Evolutionary conservation across 768 basidiomycete species (phyloP).

Genomic region (Russula abietina): DNA sequence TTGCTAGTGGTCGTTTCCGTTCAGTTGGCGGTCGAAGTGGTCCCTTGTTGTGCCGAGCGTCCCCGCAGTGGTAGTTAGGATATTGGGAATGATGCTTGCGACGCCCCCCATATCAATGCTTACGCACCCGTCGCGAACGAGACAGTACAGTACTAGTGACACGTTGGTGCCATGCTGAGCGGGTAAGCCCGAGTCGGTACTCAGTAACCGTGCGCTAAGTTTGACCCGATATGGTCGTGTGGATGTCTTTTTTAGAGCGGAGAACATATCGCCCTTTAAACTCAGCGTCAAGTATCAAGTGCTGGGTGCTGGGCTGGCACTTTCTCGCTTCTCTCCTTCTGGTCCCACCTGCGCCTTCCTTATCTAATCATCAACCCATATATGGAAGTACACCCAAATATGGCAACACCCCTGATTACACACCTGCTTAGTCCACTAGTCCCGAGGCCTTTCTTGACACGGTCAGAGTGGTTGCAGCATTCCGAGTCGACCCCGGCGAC

Average conservation of each 20-base stretch:
- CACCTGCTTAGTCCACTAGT: too few species aligned
- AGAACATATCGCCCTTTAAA: slow-evolving; percentile 1
- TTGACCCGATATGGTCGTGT: not conserved
- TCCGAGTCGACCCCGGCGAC: slow-evolving; percentile 17
- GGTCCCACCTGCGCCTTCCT: too few species aligned
- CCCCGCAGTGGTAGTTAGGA: not conserved
- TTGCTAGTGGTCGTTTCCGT: slow-evolving; percentile 7
- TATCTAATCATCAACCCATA: too few species aligned
- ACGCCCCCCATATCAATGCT: not conserved
- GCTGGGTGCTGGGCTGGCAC: too few species aligned
- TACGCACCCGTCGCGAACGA: not conserved
- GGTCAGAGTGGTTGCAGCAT: slow-evolving; percentile 45
- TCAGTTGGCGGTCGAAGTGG: slow-evolving; percentile 14
- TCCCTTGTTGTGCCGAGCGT: not conserved
- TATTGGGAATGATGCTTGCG: not conserved
- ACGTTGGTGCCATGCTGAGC: slow-evolving; percentile 20
- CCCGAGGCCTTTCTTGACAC: too few species aligned
- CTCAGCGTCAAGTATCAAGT: slow-evolving; percentile 16
- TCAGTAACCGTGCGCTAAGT: slow-evolving; percentile 13
- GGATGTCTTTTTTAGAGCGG: slow-evolving; percentile 7
- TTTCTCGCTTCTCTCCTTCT: too few species aligned
- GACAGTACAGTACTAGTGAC: slow-evolving; percentile 18
- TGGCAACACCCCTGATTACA: too few species aligned
- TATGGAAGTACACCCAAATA: too few species aligned
- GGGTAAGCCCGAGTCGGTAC: too few species aligned